Evolutionary conservation across 2,329 filamentous ascomycete genomes (phyloP).

Genomic region (Ophiostoma pallidulum): DNA sequence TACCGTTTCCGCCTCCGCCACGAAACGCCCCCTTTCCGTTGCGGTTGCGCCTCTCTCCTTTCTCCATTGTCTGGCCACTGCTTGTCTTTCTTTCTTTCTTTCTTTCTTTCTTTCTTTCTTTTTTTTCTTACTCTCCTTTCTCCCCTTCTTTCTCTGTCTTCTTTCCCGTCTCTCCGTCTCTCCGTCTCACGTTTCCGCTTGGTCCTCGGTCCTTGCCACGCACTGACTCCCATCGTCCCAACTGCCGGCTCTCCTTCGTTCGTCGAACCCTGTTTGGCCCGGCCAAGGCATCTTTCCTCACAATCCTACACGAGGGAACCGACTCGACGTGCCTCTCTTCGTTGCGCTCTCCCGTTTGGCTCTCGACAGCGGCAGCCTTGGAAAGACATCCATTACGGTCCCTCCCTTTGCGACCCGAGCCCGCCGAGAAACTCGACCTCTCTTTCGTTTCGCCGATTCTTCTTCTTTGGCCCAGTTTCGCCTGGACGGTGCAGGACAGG

Average conservation of each 20-base stretch:
- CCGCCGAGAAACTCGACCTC: not conserved
- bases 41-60: not conserved
- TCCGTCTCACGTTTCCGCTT: not conserved
- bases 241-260: no score
- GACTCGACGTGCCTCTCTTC: no score
- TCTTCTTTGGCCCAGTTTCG: not conserved
- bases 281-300: no score
- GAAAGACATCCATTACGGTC: not conserved
- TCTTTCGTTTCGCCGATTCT: not conserved
- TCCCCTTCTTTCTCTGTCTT: not conserved
- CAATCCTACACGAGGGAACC: not conserved
- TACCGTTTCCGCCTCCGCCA: not conserved
- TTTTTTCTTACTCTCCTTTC: not conserved
- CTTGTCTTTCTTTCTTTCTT: not conserved
- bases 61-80: not conserved
- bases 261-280: no score
- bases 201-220: no score
- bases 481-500: no score
- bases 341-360: no score
- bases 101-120: not conserved
- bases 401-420: not conserved
- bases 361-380: no score
- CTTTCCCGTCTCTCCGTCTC: no score
- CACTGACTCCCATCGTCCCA: no score
- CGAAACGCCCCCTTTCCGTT: no score